Conservation (phyloP, 768 basidiomycete genomes). For the Leccinellum albellum region DNA sequence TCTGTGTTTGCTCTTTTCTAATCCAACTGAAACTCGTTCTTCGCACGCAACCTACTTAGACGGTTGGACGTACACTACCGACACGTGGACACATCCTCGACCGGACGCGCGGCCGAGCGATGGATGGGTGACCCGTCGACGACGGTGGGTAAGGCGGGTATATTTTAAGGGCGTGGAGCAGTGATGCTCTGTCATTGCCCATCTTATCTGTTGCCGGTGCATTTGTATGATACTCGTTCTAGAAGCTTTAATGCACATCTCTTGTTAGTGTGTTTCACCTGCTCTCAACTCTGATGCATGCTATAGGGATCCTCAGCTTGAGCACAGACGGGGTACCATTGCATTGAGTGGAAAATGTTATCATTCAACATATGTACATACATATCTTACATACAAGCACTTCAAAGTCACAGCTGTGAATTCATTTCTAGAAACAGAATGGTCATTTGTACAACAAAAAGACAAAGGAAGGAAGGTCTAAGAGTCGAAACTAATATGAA, state of each 20-base stretch:
- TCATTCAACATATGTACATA: not conserved
- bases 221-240: not conserved
- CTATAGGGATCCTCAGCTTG: no score
- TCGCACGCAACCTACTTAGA: constrained; percentile 15
- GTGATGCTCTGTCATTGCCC: not conserved
- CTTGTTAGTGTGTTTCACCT: not conserved
- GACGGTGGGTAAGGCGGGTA: constrained; percentile 71
- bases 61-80: constrained; percentile 83
- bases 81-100: constrained; percentile 59
- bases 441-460: no score
- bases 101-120: constrained; percentile 38
- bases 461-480: no score
- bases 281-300: not conserved
- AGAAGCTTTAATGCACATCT: not conserved
- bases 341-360: no score
- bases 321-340: not conserved
- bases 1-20: not conserved
- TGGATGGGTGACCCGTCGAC: constrained; percentile 56
- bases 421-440: no score
- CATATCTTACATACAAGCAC: no score
- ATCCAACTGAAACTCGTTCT: no score
- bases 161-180: constrained; percentile 27
- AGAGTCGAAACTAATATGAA: no score
- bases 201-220: not conserved
- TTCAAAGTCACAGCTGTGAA: no score